Conservation (phyloP, 2,329 filamentous ascomycete species). For the Neoascochyta sp. region DNA sequence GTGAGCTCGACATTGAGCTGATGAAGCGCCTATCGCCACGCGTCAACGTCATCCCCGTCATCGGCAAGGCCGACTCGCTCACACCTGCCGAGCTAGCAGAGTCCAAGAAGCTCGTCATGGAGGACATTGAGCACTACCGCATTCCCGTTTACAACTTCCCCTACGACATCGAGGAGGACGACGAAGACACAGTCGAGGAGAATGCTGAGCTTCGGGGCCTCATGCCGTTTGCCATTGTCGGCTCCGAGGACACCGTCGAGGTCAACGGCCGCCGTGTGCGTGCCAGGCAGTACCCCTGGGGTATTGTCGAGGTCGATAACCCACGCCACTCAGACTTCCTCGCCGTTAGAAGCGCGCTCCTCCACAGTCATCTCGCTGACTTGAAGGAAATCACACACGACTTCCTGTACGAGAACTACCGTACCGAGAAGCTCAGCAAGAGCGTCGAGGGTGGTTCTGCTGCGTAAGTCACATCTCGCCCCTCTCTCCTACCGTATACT, state of each 20-base stretch:
- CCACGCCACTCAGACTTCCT: constrained; percentile 98
- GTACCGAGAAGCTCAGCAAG: constrained; percentile 99
- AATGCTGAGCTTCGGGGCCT: constrained; percentile 95
- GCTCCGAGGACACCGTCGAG: constrained; percentile 92
- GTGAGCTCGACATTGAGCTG: constrained; percentile 97
- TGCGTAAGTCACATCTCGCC: constrained; percentile 62
- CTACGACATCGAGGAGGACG: constrained; percentile 98
- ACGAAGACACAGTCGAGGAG: constrained; percentile 98
- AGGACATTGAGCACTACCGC: constrained; percentile 99
- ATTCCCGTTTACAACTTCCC: constrained; percentile 99
- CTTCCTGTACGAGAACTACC: constrained; percentile 99
- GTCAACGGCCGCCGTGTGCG: constrained; percentile 89
- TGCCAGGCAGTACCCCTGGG: constrained; percentile 97
- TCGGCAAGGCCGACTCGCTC: constrained; percentile 95
- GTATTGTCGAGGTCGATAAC: constrained; percentile 98
- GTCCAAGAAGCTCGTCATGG: constrained; percentile 99
- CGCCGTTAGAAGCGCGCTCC: constrained; percentile 89
- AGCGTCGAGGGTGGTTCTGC: constrained; percentile 87
- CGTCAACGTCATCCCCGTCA: constrained; percentile 98
- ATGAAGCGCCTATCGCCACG: constrained; percentile 99
- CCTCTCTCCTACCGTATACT: constrained; percentile 8
- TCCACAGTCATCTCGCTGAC: constrained; percentile 97
- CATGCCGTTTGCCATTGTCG: constrained; percentile 99
- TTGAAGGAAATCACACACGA: constrained; percentile 99
- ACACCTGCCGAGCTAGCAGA: constrained; percentile 95